phyloP scores from a whole-genome alignment of 768 basidiomycete genomes.

The Naematelia encephala region DNA sequence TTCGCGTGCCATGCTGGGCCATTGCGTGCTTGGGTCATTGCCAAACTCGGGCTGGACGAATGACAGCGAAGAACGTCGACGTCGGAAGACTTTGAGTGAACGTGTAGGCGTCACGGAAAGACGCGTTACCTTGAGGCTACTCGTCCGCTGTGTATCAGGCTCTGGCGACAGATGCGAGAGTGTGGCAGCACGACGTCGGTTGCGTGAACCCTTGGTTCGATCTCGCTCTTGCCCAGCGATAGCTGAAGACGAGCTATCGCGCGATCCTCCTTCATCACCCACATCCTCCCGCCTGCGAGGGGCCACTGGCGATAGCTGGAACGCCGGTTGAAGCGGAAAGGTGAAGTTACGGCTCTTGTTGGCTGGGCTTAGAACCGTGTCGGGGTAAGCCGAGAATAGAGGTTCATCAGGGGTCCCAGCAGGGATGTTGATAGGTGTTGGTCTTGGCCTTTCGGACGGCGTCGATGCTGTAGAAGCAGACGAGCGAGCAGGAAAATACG shows the following conservation, averaged over 20 bases:
- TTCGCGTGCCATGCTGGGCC: constrained; percentile 28
- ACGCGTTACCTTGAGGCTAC: constrained; percentile 1
- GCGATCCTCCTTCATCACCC: neutral
- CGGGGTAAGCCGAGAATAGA: constrained; percentile 42
- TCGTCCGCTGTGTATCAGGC: neutral
- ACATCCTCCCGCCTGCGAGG: neutral
- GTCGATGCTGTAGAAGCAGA: neutral
- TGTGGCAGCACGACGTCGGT: constrained; percentile 3
- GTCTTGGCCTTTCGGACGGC: constrained; percentile 19
- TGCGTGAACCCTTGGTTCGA: neutral
- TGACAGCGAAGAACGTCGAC: constrained; percentile 17
- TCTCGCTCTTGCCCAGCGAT: neutral
- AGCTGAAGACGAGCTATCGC: neutral
- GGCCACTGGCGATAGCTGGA: constrained; percentile 1
- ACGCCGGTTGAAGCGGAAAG: constrained; percentile 13
- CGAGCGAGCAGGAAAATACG: neutral
- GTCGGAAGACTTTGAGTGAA: neutral
- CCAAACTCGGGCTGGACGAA: constrained; percentile 11
- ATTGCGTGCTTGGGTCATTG: constrained; percentile 11
- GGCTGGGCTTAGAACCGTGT: constrained; percentile 13
- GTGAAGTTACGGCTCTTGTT: constrained; percentile 25
- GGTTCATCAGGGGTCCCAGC: constrained; percentile 33
- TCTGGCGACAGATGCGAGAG: constrained; percentile 7
- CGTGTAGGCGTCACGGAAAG: neutral
- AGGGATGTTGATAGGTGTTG: constrained; percentile 31